Base-by-base conservation (phyloP, 352 stramenopile species). In the Thraustotheca clavata region DNA sequence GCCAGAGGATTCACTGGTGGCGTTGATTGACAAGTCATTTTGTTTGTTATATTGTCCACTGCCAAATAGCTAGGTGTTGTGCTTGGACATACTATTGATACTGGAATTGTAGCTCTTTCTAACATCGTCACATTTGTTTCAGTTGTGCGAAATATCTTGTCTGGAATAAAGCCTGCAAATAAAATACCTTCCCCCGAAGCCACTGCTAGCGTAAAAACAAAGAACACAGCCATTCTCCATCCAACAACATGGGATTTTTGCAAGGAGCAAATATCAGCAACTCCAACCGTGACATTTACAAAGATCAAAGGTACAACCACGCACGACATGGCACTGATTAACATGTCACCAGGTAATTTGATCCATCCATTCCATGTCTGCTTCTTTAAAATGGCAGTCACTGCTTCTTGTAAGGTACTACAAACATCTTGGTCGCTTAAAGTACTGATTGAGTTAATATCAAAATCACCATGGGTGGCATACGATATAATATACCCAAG, bases 261-360 rank as follows among this genome's bases (percentile, higher is more conserved):
- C 50, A 60, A 46, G 50, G 14, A 69, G 38, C 77, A 73, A 31
- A 91, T 74, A 57, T 93, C 80, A 3, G 81, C 77, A 1, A 88
- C 76, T 4, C 76, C 76, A 12, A 89, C 77, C 18, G 77, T 80
- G 38, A 93, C 54, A 68, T 90, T 89, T 24, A 89, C 76, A 52
- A 93, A 88, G 55, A 91, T 79, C 54, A 91, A 77, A 22, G 81
- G 81, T 59, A 91, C 70, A 59, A 93, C 80, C 36, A 93, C 68
- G 67, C 83, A 93, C 71, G 87, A 72, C 27, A 91, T 76, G 1
- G 80, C 81, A 31, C 81, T 81, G 5, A 90, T 72, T 69, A 87
- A 89, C 26, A 93, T 72, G 46, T 88, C 77, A 0, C 83, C 83
- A 0, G 83, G 81, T 6, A 82, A 79, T n/a, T 35, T 1, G 26